Evolutionary conservation across 2,329 filamentous ascomycete species (phyloP).

Genomic region (Cercospora canescens): DNA sequence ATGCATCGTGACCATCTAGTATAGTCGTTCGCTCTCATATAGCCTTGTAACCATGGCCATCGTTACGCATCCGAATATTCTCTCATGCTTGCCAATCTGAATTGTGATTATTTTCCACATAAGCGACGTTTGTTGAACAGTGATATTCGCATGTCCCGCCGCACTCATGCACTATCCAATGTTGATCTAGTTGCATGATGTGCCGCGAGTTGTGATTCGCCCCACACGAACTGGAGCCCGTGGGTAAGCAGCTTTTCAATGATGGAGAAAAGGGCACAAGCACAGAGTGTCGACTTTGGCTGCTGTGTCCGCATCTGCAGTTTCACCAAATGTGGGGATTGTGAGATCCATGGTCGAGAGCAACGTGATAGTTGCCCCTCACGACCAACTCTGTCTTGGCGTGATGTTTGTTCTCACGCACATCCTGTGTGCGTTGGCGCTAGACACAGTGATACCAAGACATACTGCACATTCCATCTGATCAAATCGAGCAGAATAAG

Average conservation of each 20-base stretch:
- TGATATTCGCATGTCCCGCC: too few relatives aligned
- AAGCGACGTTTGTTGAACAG: background rate
- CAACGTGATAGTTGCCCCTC: background rate
- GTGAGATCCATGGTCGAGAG: too few relatives aligned
- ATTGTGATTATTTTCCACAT: background rate
- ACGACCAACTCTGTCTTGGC: background rate
- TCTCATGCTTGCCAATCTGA: background rate
- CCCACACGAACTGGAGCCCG: too few relatives aligned
- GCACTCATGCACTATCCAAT: too few relatives aligned
- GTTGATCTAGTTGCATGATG: too few relatives aligned
- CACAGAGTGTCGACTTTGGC: too few relatives aligned
- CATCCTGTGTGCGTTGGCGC: slow-evolving; percentile 1
- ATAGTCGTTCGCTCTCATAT: background rate
- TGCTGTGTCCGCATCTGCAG: too few relatives aligned
- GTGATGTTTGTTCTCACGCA: background rate
- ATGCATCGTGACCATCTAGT: too few relatives aligned
- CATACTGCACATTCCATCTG: slow-evolving; percentile 10
- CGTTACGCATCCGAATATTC: background rate
- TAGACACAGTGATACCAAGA: slow-evolving; percentile 8
- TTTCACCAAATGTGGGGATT: too few relatives aligned
- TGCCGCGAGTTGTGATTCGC: too few relatives aligned
- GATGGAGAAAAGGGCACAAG: too few relatives aligned
- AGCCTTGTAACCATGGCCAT: background rate
- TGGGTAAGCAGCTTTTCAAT: too few relatives aligned
- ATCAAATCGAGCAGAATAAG: slow-evolving; percentile 4